Base-by-base conservation (phyloP, 192 early-diverging fungal genomes). In the Linnemannia schmuckeri region DNA sequence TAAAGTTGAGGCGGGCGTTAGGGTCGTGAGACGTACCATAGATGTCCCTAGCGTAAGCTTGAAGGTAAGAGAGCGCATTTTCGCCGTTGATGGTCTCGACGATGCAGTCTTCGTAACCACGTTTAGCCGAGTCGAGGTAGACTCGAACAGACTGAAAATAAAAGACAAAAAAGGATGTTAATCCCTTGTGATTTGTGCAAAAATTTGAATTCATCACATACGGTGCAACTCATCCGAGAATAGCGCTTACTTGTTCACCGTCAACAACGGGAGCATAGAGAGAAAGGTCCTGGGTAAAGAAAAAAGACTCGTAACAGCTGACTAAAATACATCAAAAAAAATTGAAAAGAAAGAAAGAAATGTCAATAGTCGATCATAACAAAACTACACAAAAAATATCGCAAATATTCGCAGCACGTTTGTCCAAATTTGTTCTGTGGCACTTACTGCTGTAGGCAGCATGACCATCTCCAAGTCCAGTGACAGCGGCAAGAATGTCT, bases 71-170 rank as follows among this genome's bases (percentile, higher is more conserved):
- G 17, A 38, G 33, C 1, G 82, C 82, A 2, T 82, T 54, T 17
- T 72, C 13, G 33, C 76, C 88, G 52, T 83, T 35, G 66, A 88
- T 88, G 2, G 6, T 49, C 0, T 72, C 22, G 0, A 88, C 88
- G 13, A 75, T 76, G 44, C 88, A 88, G 30, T 81, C 79, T 3
- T 74, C 15, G 35, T 55, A 61, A 9, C 38, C 72, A 0, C 37
- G 15, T 0, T 38, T 12, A 3, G 61, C 35, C 0, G 9, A 0
- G 17, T 84, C 82, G 0, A 38, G 40, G 46, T 44, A 79, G n/a
- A 84, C 61, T 0, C 77, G 77, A 40, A 84, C 33, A 5, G 57
- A 10, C 82, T 84, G 0, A 9, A 5, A 57, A 33, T n/a, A 24
- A 46, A 13, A n/a, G 57, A 12, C 3, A 54, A 42, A 22, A 74